A percentile compares a stretch with the other conserved stretches of the same genome.
Evolutionary conservation across 2,329 filamentous ascomycete species (phyloP).

Genomic region (Gliomastix tumulicola): DNA sequence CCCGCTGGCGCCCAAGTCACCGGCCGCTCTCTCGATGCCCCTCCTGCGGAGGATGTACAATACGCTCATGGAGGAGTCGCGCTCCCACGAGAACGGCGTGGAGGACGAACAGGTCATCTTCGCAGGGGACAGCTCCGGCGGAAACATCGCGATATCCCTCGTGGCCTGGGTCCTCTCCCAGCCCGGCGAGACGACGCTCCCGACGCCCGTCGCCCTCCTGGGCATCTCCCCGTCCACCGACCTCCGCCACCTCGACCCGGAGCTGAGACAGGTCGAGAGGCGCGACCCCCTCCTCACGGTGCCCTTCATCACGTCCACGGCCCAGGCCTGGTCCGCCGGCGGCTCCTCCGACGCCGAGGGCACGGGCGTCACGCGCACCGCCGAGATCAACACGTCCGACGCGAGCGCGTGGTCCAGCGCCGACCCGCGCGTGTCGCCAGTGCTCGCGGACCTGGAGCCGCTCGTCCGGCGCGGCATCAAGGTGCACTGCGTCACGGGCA

Average conservation of each 20-base stretch:
- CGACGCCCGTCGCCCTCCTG: constrained; percentile 24
- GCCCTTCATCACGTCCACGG: constrained; percentile 11
- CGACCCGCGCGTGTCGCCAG: constrained; percentile 40
- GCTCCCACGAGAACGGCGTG: too few relatives aligned
- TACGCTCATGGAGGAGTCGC: constrained; percentile 27
- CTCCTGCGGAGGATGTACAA: constrained; percentile 36
- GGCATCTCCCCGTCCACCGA: constrained; percentile 38
- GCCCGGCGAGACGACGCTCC: constrained; percentile 17
- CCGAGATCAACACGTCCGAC: too few relatives aligned
- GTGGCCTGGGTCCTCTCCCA: constrained; percentile 22
- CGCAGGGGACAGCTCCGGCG: constrained; percentile 48
- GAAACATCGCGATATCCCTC: constrained; percentile 37
- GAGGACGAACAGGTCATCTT: constrained; percentile 35
- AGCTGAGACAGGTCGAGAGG: constrained; percentile 9
- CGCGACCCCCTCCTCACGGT: constrained; percentile 15
- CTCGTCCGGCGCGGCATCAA: constrained; percentile 24
- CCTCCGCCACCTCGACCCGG: constrained; percentile 11
- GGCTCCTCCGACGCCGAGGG: too few relatives aligned
- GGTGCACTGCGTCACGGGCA: constrained; percentile 44
- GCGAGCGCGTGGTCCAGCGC: constrained; percentile 12
- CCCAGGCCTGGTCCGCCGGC: constrained; percentile 10
- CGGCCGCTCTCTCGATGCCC: constrained; percentile 40
- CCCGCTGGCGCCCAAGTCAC: constrained; percentile 45
- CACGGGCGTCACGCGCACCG: not conserved
- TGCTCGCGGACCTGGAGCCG: constrained; percentile 31